phyloP scores from a whole-genome alignment of 2,329 filamentous ascomycete genomes.

The Pseudogymnoascus sp. region DNA sequence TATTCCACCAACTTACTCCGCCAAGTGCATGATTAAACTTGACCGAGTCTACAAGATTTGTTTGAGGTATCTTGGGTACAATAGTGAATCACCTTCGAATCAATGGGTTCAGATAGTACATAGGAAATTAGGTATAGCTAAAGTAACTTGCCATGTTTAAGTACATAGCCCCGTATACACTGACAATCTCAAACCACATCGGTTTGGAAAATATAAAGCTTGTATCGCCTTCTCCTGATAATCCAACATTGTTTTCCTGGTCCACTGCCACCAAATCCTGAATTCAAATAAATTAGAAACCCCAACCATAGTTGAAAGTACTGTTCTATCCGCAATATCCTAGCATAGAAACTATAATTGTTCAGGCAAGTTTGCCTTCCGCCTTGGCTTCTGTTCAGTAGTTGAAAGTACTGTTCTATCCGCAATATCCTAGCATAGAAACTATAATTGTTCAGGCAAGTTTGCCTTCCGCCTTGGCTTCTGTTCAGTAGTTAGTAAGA shows the following conservation, averaged over 20 bases:
- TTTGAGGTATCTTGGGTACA: no score
- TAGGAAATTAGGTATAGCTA: constrained; percentile 8
- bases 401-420: background rate
- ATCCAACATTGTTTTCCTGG: constrained; percentile 4
- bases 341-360: background rate
- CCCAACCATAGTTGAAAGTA: background rate
- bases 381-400: constrained; percentile 54
- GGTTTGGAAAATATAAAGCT: constrained; percentile 6
- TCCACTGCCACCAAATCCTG: constrained; percentile 3
- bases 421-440: background rate
- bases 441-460: constrained; percentile 34
- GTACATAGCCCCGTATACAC: constrained; percentile 1
- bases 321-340: constrained; percentile 1
- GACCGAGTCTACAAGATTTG: background rate
- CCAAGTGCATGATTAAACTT: background rate
- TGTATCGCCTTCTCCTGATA: background rate
- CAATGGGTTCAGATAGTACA: background rate
- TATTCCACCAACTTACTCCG: background rate
- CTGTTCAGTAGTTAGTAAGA: constrained; percentile 34
- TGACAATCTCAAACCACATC: background rate
- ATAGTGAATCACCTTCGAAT: background rate
- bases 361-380: constrained; percentile 57
- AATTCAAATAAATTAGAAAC: constrained; percentile 1
- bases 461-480: constrained; percentile 68
- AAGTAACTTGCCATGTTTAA: background rate